phyloP scores from a whole-genome alignment of 2,329 filamentous ascomycete genomes.

The Dryadomyces sulphureus region DNA sequence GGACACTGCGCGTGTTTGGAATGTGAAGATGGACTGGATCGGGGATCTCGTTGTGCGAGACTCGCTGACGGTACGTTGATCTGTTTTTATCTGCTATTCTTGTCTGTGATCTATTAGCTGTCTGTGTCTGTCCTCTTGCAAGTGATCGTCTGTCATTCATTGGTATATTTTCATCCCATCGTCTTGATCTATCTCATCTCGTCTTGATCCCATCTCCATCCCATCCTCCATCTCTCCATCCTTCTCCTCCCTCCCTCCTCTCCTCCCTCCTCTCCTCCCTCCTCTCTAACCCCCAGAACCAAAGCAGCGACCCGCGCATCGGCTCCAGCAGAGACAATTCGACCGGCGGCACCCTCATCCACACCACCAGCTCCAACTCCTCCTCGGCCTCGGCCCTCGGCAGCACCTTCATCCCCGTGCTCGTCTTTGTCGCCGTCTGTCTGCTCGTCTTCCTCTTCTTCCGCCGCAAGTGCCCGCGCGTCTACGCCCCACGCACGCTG shows the following conservation, averaged over 20 bases:
- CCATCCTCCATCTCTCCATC: background rate
- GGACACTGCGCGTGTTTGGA: background rate
- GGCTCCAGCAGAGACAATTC: conserved; percentile 27
- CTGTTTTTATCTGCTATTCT: background rate
- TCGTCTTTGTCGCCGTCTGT: conserved; percentile 32
- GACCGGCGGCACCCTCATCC: conserved; percentile 22
- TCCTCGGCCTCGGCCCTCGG: conserved; percentile 26
- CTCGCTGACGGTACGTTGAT: background rate
- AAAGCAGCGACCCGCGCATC: conserved; percentile 23
- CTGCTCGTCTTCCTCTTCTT: conserved; percentile 35
- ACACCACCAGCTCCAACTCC: conserved; percentile 20
- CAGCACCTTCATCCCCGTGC: conserved; percentile 37
- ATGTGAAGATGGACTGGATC: background rate
- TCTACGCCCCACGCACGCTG: conserved; percentile 41
- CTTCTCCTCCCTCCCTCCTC: background rate
- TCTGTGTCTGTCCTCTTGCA: too few species aligned
- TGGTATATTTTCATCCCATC: background rate
- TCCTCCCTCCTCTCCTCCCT: background rate
- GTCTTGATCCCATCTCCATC: background rate
- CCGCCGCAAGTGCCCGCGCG: conserved; percentile 31
- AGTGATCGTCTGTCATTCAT: background rate
- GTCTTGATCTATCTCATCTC: background rate
- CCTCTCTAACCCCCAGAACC: too few species aligned
- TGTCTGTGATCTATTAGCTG: too few species aligned
- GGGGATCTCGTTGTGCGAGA: background rate